Base-by-base conservation (phyloP, 2,329 filamentous ascomycete species). In the Aspergillus awamori region DNA sequence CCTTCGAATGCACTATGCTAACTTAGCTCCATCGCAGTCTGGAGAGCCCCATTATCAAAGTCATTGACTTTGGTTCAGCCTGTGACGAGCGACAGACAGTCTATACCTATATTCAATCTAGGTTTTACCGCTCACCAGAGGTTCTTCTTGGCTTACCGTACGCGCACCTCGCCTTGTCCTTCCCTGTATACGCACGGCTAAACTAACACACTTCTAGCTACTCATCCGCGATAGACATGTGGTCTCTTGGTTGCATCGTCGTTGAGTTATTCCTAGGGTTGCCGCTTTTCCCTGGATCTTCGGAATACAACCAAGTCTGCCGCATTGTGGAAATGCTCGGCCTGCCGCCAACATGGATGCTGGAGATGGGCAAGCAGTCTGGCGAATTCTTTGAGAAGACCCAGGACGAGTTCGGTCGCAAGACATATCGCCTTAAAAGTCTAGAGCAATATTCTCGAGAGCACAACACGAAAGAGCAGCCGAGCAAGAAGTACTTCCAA, bases 401-500 rank as follows among this genome's bases (percentile, higher is more conserved):
- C 13, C 87, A 89, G 65, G 95, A 99, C 73, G 95, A 99, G 73
- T 99, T 92, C 72, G 94, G 94, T 41, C 87, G 95, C 66, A 89
- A 93, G 70, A 93, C 89, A 6, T 97, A 97, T 75, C 87, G 94
- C 57, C 82, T 99, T 41, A 99, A 99, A 82, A 92, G 90, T 67
- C 96, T 99, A 91, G 95, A 99, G 74, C 93, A 97, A 76, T 99
- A 98, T 76, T 94, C 95, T 15, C 85, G 94, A 59, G 95, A 99
- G 75, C 95, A 97, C 74, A 91, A 91, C 61, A 95, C 93, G 38
- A 99, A 99, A 76, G 95, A 99, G 77, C 95, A 98, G 76, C 95
- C 95, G 22, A 99, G 95, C 86, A 99, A 99, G 83, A 98, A 98
- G 79, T 99, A 99, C 77, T 99, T 99, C 80, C 91, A 94, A 70